Conservation (phyloP, 1,284 basidiomycete genomes). For the Pseudozyma pruni region DNA sequence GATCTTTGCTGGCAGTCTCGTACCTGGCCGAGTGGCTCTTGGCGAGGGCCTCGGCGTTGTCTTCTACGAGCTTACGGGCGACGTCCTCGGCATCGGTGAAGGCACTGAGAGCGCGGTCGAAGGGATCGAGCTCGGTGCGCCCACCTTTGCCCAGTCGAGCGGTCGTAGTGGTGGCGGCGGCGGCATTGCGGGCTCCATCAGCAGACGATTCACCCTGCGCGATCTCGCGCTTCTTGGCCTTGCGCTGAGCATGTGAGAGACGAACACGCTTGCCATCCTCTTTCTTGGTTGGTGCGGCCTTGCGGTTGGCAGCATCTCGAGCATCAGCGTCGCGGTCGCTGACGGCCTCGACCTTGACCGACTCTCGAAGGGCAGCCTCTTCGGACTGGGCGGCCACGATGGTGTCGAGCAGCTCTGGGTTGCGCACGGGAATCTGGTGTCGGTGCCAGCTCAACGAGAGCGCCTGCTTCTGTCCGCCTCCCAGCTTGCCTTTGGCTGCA, state of each 20-base stretch:
- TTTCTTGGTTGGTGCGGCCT: conserved; percentile 1
- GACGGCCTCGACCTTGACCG: conserved; percentile 59
- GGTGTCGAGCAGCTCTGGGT: conserved; percentile 89
- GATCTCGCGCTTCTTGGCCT: conserved; percentile 59
- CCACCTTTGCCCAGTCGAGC: conserved; percentile 35
- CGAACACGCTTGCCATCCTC: conserved; percentile 43
- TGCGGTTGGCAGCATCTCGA: conserved; percentile 12
- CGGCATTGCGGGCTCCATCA: conserved; percentile 26
- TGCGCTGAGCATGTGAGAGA: conserved; percentile 63
- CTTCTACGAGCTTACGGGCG: conserved; percentile 61
- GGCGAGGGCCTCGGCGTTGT: conserved; percentile 63
- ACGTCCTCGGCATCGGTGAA: conserved; percentile 63
- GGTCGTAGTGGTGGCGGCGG: conserved; percentile 28
- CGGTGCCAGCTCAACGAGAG: conserved; percentile 81
- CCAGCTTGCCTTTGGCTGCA: conserved; percentile 61
- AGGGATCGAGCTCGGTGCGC: conserved; percentile 61
- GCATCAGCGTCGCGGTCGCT: conserved; percentile 16
- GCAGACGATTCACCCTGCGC: conserved; percentile 24
- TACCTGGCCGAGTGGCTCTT: conserved; percentile 64
- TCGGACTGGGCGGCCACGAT: conserved; percentile 84
- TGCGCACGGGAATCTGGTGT: conserved; percentile 83
- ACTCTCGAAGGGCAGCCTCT: conserved; percentile 70
- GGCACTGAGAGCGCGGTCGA: conserved; percentile 63
- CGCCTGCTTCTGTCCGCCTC: conserved; percentile 69
- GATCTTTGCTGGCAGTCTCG: conserved; percentile 61